Evolutionary conservation across 2,329 filamentous ascomycete genomes (phyloP).

Genomic region (Tricladium varicosporioides): DNA sequence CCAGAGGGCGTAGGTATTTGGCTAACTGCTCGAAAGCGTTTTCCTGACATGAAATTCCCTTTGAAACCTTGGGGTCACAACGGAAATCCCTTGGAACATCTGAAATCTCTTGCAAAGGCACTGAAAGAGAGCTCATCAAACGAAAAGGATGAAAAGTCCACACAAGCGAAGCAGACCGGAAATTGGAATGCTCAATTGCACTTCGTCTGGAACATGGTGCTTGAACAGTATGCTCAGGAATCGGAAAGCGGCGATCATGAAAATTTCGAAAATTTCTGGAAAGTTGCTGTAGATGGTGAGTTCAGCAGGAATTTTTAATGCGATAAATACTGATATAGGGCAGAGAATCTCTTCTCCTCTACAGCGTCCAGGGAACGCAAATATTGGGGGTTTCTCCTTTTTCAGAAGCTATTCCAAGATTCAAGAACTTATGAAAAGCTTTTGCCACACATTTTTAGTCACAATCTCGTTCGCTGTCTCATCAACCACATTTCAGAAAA

Average conservation of each 20-base stretch:
- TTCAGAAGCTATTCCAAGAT: constrained; percentile 68
- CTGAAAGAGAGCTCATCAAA: constrained; percentile 71
- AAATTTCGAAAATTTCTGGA: constrained; percentile 78
- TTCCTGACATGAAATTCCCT: constrained; percentile 63
- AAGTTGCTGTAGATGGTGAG: constrained; percentile 79
- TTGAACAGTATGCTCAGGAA: constrained; percentile 51
- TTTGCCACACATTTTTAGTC: constrained; percentile 68
- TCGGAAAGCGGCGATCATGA: constrained; percentile 21
- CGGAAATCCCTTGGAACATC: constrained; percentile 71
- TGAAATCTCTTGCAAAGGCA: constrained; percentile 68
- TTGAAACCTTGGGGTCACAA: constrained; percentile 67
- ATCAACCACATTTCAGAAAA: constrained; percentile 79
- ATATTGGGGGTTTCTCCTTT: constrained; percentile 85
- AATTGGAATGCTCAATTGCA: constrained; percentile 79
- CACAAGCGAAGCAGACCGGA: constrained; percentile 51
- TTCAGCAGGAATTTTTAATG: constrained; percentile 17
- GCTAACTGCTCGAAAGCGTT: constrained; percentile 66
- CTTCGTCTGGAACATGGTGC: constrained; percentile 82
- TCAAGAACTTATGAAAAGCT: constrained; percentile 48
- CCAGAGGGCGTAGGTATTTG: constrained; percentile 89
- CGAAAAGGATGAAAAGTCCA: constrained; percentile 45
- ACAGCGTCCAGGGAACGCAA: constrained; percentile 85
- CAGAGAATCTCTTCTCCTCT: constrained; percentile 80
- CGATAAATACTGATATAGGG: constrained; percentile 12
- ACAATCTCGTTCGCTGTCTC: constrained; percentile 77